phyloP scores from a whole-genome alignment of 345 rosid genomes.

The Eucalyptus tenuipes region DNA sequence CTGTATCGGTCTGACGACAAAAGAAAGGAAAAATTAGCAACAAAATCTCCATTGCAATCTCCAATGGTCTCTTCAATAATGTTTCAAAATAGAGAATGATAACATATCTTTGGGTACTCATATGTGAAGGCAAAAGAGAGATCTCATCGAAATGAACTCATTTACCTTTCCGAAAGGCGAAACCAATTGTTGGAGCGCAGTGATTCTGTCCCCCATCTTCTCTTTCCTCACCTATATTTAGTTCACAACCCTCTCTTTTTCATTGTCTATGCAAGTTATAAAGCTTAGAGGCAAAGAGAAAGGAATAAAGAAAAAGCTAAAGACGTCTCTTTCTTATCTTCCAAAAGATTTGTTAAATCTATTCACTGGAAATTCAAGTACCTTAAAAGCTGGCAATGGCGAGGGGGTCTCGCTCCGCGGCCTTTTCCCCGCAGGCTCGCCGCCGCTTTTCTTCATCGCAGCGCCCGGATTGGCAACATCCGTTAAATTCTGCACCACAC shows the following conservation, averaged over 20 bases:
- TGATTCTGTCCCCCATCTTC: conserved; percentile 99
- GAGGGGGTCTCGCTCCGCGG: conserved; percentile 65
- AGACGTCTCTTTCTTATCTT: background rate
- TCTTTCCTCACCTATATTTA: conserved; percentile 82
- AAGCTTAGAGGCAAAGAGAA: background rate
- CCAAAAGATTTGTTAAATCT: background rate
- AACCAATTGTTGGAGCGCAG: conserved; percentile 99
- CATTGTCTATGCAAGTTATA: background rate
- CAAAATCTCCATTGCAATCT: background rate
- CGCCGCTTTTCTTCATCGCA: conserved; percentile 60
- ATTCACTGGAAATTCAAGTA: conserved; percentile 2
- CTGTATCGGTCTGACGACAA: conserved; percentile 85
- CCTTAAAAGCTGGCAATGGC: conserved; percentile 91
- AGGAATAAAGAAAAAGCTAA: background rate
- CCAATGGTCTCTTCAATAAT: background rate
- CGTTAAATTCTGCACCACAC: conserved; percentile 13
- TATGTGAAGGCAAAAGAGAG: background rate
- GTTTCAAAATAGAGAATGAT: background rate
- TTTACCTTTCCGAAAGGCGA: conserved; percentile 99
- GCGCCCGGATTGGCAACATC: conserved; percentile 32
- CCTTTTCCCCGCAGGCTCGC: conserved; percentile 54
- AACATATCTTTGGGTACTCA: background rate
- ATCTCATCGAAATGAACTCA: background rate
- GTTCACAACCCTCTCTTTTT: background rate
- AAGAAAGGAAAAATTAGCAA: background rate